Base-by-base conservation (phyloP, 805 yeast genomes). In the Myxozyma mucilagina region DNA sequence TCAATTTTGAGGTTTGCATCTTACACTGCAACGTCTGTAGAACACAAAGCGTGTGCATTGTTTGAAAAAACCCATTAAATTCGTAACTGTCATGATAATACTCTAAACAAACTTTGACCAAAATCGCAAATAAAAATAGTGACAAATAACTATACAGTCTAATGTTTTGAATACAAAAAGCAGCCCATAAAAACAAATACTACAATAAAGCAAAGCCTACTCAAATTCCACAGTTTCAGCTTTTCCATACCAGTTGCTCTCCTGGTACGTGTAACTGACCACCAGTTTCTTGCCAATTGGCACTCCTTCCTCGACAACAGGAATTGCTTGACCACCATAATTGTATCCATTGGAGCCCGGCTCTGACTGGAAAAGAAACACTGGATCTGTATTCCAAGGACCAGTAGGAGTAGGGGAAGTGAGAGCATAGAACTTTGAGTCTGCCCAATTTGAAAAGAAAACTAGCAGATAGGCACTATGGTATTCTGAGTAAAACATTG, bases 251-350 rank as follows among this genome's bases (percentile, higher is more conserved):
- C 65, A 63, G 50, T 16, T 52, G n/a, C 42, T 24, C 31, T 56
- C 65, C 49, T 62, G 66, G 31, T 56, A 61, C 1, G 65, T 53
- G 59, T 60, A 63, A 7, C 59, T 42, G 16, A 63, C 51, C 2
- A 63, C 45, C 7, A 63, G 16, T 36, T 52, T 44, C 60, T 63
- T 31, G 24, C 66, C 66, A 18, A 41, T 11, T 32, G 34, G 3
- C 13, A 36, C 44, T 9, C 52, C 60, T 14, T 18, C 53, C 24
- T 24, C 20, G 47, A 24, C 50, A 8, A 61, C 41, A 0, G 66
- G 59, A 11, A 45, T 20, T 10, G 66, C 66, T 50, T 34, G 53
- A n/a, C 56, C 66, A 18, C 66, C 66, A 32, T 63, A 63, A 59
- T 63, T 63, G 61, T 61, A 63, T 14, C 62, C 62, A n/a, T 53